Conservation (phyloP, 768 basidiomycete species). For the Leucocoprinus leucothites region DNA sequence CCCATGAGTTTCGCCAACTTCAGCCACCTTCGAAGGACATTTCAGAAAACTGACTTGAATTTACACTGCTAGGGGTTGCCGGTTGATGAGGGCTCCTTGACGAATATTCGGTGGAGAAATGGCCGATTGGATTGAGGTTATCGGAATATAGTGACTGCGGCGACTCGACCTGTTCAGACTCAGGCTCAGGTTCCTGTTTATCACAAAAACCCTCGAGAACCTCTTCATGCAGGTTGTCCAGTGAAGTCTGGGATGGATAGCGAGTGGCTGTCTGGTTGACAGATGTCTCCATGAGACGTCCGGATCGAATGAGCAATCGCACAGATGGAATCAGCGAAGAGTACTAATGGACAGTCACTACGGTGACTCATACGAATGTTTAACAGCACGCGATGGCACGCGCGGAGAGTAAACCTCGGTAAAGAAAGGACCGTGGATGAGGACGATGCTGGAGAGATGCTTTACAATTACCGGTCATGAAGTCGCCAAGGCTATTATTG, state of each 20-base stretch:
- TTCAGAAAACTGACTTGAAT: not conserved
- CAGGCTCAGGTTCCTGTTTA: not conserved
- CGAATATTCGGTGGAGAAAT: not conserved
- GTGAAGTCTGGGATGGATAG: constrained; percentile 46
- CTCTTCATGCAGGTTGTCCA: constrained; percentile 55
- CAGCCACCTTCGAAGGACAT: not conserved
- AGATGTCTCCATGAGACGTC: not conserved
- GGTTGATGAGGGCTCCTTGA: constrained; percentile 3
- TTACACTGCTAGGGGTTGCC: constrained; percentile 8
- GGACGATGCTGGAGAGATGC: not conserved
- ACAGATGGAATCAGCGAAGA: not conserved
- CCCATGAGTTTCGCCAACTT: not conserved
- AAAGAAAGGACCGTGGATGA: not conserved
- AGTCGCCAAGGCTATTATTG: constrained; percentile 1
- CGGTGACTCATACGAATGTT: not conserved
- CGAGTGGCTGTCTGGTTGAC: constrained; percentile 4
- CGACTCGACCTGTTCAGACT: not conserved
- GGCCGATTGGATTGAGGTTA: not conserved
- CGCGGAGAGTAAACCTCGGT: not conserved
- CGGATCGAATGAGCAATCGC: not conserved
- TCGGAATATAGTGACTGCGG: constrained; percentile 2
- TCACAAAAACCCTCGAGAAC: constrained; percentile 50
- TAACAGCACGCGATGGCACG: not conserved
- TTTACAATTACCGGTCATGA: constrained; percentile 6
- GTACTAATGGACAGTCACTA: not conserved